These are phyloP conservation scores for Aspergillus tamarii DNA, from an alignment of 2,329 filamentous ascomycete species.

Conservation along the genomic window DNA sequence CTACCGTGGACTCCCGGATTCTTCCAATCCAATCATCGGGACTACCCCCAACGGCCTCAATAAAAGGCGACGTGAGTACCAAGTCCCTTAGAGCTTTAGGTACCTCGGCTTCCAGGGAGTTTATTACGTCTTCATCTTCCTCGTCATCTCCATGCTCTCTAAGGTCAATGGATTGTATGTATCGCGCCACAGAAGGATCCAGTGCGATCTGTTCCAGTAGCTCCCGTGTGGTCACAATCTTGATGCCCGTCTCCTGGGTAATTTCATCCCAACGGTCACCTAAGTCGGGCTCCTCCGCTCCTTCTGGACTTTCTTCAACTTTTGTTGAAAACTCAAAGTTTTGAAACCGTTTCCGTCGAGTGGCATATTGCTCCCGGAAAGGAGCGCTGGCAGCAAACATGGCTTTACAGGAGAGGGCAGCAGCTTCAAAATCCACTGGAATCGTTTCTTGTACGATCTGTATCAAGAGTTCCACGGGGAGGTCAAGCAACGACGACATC, in stretches of 20 bases:
- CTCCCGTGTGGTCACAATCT: conserved; percentile 4
- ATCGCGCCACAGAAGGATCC: conserved; percentile 5
- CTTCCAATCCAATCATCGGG: conserved; percentile 5
- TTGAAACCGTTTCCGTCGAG: conserved; percentile 7
- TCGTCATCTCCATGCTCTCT: neutral
- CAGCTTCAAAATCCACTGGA: conserved; percentile 8
- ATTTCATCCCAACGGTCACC: conserved; percentile 3
- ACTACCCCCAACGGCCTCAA: neutral
- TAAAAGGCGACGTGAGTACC: conserved; percentile 4
- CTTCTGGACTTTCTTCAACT: neutral
- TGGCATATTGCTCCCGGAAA: conserved; percentile 6
- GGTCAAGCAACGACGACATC: conserved; percentile 5
- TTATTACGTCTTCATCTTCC: neutral
- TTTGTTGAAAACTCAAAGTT: conserved; percentile 5
- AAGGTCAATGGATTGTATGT: conserved; percentile 7
- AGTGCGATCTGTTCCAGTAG: conserved; percentile 8
- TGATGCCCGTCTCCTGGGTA: conserved; percentile 3
- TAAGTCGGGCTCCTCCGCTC: neutral
- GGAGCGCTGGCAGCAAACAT: conserved; percentile 5
- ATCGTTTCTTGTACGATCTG: conserved; percentile 7
- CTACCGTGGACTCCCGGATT: neutral
- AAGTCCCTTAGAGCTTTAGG: neutral
- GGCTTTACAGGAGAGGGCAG: conserved; percentile 6
- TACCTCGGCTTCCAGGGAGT: neutral
- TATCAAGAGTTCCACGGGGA: conserved; percentile 7